These are phyloP conservation scores for Protomyces inundatus DNA, from an alignment of 1,139 yeast genomes.

Conservation along the genomic window DNA sequence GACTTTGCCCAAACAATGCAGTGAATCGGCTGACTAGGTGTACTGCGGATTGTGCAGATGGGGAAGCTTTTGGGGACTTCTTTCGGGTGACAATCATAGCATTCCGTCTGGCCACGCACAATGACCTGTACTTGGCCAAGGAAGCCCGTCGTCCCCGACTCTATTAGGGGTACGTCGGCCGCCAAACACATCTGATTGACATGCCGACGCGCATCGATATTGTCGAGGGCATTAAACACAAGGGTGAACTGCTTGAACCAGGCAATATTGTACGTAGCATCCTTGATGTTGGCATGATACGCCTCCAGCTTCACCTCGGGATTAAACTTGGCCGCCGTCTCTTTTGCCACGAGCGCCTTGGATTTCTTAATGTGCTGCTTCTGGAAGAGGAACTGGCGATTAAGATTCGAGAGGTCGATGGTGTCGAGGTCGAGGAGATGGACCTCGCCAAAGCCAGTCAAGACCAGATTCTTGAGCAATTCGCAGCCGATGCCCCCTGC, in stretches of 20 bases:
- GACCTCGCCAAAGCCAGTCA: constrained; percentile 81
- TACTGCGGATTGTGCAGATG: constrained; percentile 92
- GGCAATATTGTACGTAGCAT: constrained; percentile 57
- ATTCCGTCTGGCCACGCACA: constrained; percentile 68
- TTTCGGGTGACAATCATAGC: constrained; percentile 86
- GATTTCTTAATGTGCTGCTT: constrained; percentile 81
- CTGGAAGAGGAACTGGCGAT: constrained; percentile 86
- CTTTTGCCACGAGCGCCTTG: constrained; percentile 67
- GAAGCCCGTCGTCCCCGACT: constrained; percentile 92
- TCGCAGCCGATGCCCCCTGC: constrained; percentile 99
- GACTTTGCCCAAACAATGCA: constrained; percentile 98
- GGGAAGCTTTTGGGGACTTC: constrained; percentile 88
- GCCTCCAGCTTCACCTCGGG: constrained; percentile 67
- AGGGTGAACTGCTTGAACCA: constrained; percentile 81
- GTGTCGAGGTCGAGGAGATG: constrained; percentile 93
- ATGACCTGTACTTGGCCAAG: constrained; percentile 93
- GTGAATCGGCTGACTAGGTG: constrained; percentile 94
- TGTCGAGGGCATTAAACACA: constrained; percentile 88
- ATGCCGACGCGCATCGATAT: constrained; percentile 83
- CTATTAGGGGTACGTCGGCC: constrained; percentile 70
- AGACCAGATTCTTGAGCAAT: constrained; percentile 72
- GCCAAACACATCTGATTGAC: constrained; percentile 80
- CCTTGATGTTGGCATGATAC: constrained; percentile 82
- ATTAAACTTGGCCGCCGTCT: constrained; percentile 75
- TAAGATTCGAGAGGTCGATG: constrained; percentile 82